A percentile compares a stretch with the other conserved stretches of the same genome.
Conservation (phyloP, 202 grass and related monocot genomes). For the Setaria italica region DNA sequence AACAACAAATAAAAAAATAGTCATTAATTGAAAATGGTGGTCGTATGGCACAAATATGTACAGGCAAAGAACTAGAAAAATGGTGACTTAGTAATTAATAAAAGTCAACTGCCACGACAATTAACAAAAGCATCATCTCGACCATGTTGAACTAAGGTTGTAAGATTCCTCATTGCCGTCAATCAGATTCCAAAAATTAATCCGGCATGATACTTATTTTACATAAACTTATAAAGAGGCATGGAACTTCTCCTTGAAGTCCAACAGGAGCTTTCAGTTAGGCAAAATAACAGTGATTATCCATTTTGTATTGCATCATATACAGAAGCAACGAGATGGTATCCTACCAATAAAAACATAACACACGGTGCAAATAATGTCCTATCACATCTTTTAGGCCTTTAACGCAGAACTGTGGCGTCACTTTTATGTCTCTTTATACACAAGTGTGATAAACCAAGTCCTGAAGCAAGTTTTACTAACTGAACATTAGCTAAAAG, state of each 20-base stretch:
- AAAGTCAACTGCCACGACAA: background rate
- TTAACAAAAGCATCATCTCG: constrained; percentile 19
- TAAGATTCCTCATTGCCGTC: background rate
- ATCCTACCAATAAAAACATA: background rate
- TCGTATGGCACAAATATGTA: background rate
- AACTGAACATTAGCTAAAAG: background rate
- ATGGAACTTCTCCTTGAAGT: background rate
- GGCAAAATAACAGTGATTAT: background rate
- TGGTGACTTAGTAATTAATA: background rate
- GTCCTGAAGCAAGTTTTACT: constrained; percentile 15
- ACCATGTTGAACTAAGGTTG: background rate
- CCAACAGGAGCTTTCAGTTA: background rate
- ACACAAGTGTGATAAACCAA: constrained; percentile 19
- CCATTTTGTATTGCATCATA: constrained; percentile 17
- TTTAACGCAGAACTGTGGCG: constrained; percentile 9
- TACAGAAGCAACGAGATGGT: background rate
- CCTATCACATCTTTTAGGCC: background rate
- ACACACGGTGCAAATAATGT: no score
- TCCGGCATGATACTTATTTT: background rate
- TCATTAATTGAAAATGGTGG: no score
- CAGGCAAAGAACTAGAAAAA: background rate
- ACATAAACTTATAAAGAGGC: background rate
- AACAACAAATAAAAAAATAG: no score
- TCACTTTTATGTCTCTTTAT: constrained; percentile 5
- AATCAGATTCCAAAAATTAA: background rate